Evolutionary conservation across 1,284 basidiomycete genomes (phyloP).

Genomic region (Trichosporon inkin): DNA sequence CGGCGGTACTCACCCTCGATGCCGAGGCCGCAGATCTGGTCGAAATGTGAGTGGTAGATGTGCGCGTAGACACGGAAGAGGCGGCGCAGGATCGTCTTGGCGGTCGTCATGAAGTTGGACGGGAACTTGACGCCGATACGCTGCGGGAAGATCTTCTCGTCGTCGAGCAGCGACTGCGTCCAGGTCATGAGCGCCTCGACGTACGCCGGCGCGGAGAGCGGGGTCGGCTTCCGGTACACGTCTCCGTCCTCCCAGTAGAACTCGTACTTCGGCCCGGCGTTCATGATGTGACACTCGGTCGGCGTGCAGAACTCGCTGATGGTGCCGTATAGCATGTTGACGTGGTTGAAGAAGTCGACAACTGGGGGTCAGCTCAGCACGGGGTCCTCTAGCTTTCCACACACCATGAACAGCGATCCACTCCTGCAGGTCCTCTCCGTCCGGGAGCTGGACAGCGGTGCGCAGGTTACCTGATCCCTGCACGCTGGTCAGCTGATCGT

Average conservation of each 20-base stretch:
- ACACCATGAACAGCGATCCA: conserved; percentile 94
- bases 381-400: conserved; percentile 35
- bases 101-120: conserved; percentile 80
- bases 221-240: conserved; percentile 87
- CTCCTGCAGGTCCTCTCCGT: conserved; percentile 90
- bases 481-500: background rate
- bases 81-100: conserved; percentile 86
- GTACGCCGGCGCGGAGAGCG: conserved; percentile 90
- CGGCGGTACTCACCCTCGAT: conserved; percentile 72
- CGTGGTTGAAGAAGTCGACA: conserved; percentile 92
- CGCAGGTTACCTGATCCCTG: conserved; percentile 91
- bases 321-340: conserved; percentile 94
- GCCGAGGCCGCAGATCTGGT: conserved; percentile 94
- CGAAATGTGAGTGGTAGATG: conserved; percentile 99
- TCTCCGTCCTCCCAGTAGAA: conserved; percentile 98
- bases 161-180: conserved; percentile 89
- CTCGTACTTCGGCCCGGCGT: conserved; percentile 95
- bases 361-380: conserved; percentile 54
- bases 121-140: conserved; percentile 94
- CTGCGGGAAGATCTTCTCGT: conserved; percentile 89
- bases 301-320: conserved; percentile 95
- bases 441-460: conserved; percentile 81
- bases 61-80: conserved; percentile 98
- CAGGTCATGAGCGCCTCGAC: conserved; percentile 99
- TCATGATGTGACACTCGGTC: conserved; percentile 97